Percentiles rank a stretch among this genome's conserved stretches.
Evolutionary conservation across 805 yeast genomes (phyloP).

Genomic region (Cyberlindnera galapagoensis): DNA sequence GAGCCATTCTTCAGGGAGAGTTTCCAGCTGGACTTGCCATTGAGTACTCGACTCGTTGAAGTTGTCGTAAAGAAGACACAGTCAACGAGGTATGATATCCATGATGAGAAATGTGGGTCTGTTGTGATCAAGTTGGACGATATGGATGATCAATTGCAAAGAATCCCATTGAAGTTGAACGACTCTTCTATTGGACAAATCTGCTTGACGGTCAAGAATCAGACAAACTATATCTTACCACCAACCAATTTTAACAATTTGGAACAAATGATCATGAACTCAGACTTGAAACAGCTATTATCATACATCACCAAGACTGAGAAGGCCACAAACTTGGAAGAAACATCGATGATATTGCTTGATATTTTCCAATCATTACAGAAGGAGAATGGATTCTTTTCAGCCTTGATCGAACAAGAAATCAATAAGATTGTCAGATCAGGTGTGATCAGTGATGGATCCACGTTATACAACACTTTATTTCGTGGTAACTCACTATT

Average conservation of each 20-base stretch:
- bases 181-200: slow-evolving; percentile 49
- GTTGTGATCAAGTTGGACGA: slow-evolving; percentile 8
- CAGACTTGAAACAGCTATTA: slow-evolving; percentile 48
- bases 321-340: slow-evolving; percentile 40
- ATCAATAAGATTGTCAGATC: slow-evolving; percentile 25
- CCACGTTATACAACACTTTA: slow-evolving; percentile 49
- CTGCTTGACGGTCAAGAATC: slow-evolving; percentile 41
- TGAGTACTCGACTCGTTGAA: slow-evolving; percentile 43
- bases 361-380: slow-evolving; percentile 71
- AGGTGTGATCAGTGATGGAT: slow-evolving; percentile 10
- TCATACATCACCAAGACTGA: slow-evolving; percentile 28
- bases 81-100: slow-evolving; percentile 9
- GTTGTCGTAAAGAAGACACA: slow-evolving; percentile 36
- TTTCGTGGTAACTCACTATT: slow-evolving; percentile 84
- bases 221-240: slow-evolving; percentile 54
- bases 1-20: slow-evolving; percentile 84
- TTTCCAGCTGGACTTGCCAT: slow-evolving; percentile 54
- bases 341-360: slow-evolving; percentile 50
- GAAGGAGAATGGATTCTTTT: slow-evolving; percentile 68
- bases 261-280: slow-evolving; percentile 50
- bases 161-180: slow-evolving; percentile 39
- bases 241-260: slow-evolving; percentile 53
- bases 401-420: slow-evolving; percentile 61
- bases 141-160: slow-evolving; percentile 14
- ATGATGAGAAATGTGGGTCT: slow-evolving; percentile 31